Base-by-base conservation (phyloP, 768 basidiomycete species). In the Polyporus arcularius region DNA sequence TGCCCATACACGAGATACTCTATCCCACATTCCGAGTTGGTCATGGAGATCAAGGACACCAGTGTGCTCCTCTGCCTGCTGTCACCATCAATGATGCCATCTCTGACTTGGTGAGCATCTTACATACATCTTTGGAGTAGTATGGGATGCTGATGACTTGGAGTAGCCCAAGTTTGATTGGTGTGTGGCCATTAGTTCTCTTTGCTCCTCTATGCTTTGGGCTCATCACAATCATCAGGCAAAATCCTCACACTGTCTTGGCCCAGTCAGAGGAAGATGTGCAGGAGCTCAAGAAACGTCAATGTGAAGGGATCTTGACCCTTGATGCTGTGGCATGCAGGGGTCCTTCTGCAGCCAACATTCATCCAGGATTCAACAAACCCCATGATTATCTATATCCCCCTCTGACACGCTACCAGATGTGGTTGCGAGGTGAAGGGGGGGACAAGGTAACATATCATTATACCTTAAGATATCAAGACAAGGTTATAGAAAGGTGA, bases 151-250 rank as follows among this genome's bases (percentile, higher is more conserved):
- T 47, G 49, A 31, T 53, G 6, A 4, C 16, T 14, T 45, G 21
- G 21, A 26, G 5, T 26, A 90, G 86, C 85, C 85, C 32, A 75
- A 73, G 1, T 92, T 89, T 73, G 88, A 92, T 57, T 92, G 90
- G 90, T 85, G 58, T 58, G 40, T 15, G 15, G 4, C 18, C 15
- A 32, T 18, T 21, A 26, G 21, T 26, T 26, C 21, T 26, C 21
- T 26, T 26, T 2, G 21, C 21, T 26, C 21, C 21, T 26, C 21
- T 26, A 26, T 26, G 21, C 21, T 26, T 26, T 26, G 21, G 21
- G 21, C 21, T 26, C 21, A 26, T 26, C 21, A 26, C 21, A 26
- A 26, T 31, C 21, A 10, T 14, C 54, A 89, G 87, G 87, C 70
- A 71, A n/a, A 84, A 85, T 65, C 88, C 89, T 0, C 81, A 88